Evolutionary conservation across 2,329 filamentous ascomycete genomes (phyloP), one percentile per base, ranked within the genome.

Genomic region (Dryadomyces quercus-mongolicae): DNA sequence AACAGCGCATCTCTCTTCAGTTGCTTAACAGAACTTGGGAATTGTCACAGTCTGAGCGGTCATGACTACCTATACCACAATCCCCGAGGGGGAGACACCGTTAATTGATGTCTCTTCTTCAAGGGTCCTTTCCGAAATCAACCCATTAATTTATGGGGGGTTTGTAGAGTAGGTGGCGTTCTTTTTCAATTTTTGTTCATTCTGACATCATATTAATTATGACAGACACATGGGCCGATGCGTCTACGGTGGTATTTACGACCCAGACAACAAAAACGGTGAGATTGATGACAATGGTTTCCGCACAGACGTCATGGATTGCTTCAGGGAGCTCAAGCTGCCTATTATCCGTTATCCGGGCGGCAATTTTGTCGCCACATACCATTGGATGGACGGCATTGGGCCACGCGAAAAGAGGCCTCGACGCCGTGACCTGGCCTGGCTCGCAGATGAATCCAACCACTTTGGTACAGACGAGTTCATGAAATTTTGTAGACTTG

Each of bases 401-500:
- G 88, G 88, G 1, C 87, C 87, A 0, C 76, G 72, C 58, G 84
- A 88, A 21, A 72, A 82, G 61, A 75, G 88, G 48, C 86, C 86
- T 5, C 65, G 59, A 57, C 62, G 84, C 61, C 84, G 82, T 1
- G 88, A 92, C 63, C 75, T 92, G 53, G 88, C 88, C 6, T 93
- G 88, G 88, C 73, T 86, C 20, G 85, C 84, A 36, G 78, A 79
- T 1, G 88, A 93, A 71, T 80, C 75, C 25, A 93, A 93, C 66
- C 74, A 84, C 58, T 91, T 93, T 63, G 88, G 88, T 54, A 93
- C 88, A 0, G 86, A 93, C 66, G 88, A 93, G 71, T 93, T 93
- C 68, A 80, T 93, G 76, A 76, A 83, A 60, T 92, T 86, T 86
- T 88, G 87, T 59, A 76, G 84, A 60, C 71, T 80, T 9, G 79